Percentiles rank a stretch among this genome's conserved stretches.
Evolutionary conservation across 2,329 filamentous ascomycete genomes (phyloP).

Genomic region (Pseudogymnoascus sp.): DNA sequence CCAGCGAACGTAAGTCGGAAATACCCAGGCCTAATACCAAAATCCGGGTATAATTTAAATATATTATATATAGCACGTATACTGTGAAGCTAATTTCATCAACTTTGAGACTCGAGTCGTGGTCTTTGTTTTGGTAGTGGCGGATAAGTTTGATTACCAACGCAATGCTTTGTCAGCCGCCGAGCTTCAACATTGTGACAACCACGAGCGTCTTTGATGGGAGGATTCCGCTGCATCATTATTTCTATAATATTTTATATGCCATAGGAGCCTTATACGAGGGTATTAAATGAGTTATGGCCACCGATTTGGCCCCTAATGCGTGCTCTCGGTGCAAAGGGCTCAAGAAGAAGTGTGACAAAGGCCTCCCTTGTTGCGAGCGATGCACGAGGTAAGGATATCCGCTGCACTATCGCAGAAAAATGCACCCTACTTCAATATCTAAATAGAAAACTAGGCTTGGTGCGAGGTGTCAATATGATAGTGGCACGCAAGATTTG

Average conservation of each 20-base stretch:
- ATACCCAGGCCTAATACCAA: not conserved
- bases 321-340: constrained; percentile 14
- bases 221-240: not conserved
- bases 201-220: not conserved
- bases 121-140: not conserved
- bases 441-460: constrained; percentile 9
- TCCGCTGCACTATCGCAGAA: not conserved
- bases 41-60: too few relatives aligned
- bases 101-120: not conserved
- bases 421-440: not conserved
- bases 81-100: not conserved
- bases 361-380: constrained; percentile 11
- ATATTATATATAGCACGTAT: not conserved
- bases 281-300: not conserved
- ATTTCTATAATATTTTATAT: not conserved
- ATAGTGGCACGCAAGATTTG: not conserved
- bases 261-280: not conserved
- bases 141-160: not conserved
- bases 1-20: not conserved
- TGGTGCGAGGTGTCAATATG: constrained; percentile 5
- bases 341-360: constrained; percentile 17
- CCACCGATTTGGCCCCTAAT: not conserved
- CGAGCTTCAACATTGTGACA: not conserved
- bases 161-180: not conserved
- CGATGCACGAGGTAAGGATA: constrained; percentile 13